Evolutionary conservation across 331 rosid species (phyloP).

Genomic region (Malus hybrid): DNA sequence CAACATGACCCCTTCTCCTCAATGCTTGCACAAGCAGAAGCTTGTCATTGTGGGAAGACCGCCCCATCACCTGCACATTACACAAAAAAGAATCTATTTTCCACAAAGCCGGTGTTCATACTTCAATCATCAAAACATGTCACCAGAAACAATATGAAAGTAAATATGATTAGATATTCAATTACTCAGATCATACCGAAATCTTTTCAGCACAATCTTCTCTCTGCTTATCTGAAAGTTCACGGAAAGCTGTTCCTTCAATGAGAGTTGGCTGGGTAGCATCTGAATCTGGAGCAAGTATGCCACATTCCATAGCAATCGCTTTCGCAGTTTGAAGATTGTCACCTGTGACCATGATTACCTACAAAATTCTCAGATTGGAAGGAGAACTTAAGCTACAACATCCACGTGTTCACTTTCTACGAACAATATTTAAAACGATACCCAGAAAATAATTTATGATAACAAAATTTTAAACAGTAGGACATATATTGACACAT

Average conservation of each 20-base stretch:
- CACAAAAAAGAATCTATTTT: not conserved
- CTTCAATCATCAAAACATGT: not conserved
- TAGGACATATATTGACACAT: not conserved
- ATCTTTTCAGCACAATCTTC: slow-evolving; percentile 48
- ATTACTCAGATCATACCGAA: slow-evolving; percentile 34
- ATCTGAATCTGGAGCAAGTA: slow-evolving; percentile 48
- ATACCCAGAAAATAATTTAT: not conserved
- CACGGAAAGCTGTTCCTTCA: slow-evolving; percentile 76
- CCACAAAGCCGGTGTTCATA: not conserved
- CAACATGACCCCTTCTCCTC: slow-evolving; percentile 69
- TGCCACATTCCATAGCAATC: slow-evolving; percentile 88
- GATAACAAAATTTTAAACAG: not conserved
- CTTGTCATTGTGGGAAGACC: slow-evolving; percentile 92
- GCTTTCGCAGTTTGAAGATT: slow-evolving; percentile 88
- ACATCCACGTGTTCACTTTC: not conserved
- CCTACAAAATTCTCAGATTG: slow-evolving; percentile 25
- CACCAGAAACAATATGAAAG: not conserved
- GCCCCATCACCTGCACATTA: slow-evolving; percentile 76
- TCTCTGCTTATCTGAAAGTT: slow-evolving; percentile 44
- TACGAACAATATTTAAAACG: not conserved
- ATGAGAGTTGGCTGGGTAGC: slow-evolving; percentile 54
- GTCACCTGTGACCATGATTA: slow-evolving; percentile 93
- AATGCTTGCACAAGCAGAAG: slow-evolving; percentile 93
- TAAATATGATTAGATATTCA: not conserved
- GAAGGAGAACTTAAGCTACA: not conserved